These are phyloP conservation scores for Pythium plurisporium DNA, from an alignment of 352 stramenopile genomes.

Conservation along the genomic window DNA sequence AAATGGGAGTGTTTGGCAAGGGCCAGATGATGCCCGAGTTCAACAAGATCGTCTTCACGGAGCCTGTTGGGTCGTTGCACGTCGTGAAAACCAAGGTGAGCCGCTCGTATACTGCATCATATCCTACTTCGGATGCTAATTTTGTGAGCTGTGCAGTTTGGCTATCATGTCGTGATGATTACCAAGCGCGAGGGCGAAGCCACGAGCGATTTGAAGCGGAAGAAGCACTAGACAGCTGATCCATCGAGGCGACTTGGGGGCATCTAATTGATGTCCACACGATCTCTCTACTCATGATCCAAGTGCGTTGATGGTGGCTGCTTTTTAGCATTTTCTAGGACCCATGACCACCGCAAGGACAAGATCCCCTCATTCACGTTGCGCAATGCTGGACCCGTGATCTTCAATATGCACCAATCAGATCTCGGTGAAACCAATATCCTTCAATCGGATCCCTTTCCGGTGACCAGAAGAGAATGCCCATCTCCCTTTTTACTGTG, in stretches of 20 bases:
- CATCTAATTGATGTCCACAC: neutral
- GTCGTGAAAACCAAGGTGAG: constrained; percentile 53
- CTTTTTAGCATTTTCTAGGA: neutral
- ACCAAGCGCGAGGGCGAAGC: constrained; percentile 44
- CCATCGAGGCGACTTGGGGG: neutral
- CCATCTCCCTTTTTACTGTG: constrained; percentile 7
- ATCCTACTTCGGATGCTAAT: too few species aligned
- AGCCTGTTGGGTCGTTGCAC: constrained; percentile 44
- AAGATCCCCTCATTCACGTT: neutral
- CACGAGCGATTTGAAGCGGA: constrained; percentile 31
- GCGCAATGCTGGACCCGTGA: constrained; percentile 1
- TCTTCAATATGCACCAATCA: constrained; percentile 10
- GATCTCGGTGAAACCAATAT: neutral
- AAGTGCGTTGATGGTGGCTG: too few species aligned
- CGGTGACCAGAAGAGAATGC: neutral
- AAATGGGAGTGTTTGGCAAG: constrained; percentile 62
- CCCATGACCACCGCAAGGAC: neutral
- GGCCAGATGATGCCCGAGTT: constrained; percentile 77
- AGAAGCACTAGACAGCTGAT: constrained; percentile 16
- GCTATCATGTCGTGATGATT: constrained; percentile 74
- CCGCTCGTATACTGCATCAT: neutral
- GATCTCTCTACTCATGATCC: neutral
- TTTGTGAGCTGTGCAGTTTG: constrained; percentile 36
- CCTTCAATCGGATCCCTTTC: neutral
- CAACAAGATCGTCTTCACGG: constrained; percentile 61